These are phyloP conservation scores for Hysterium pulicare DNA, from an alignment of 2,329 filamentous ascomycete species.

Conservation along the genomic window DNA sequence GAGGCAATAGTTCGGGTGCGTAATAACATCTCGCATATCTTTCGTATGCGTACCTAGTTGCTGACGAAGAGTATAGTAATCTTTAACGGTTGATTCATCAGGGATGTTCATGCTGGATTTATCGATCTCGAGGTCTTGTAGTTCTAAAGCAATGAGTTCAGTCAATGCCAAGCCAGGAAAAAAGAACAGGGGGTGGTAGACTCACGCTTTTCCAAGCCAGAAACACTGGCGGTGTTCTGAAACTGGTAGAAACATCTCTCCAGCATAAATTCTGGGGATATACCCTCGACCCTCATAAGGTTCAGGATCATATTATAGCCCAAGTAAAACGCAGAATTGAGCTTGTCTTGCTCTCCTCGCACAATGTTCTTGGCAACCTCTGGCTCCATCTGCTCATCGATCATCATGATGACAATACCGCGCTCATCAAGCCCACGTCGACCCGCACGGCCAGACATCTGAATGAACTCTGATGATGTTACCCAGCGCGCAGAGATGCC, in stretches of 20 bases:
- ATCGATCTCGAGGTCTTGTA: slow-evolving; percentile 74
- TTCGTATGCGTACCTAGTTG: slow-evolving; percentile 79
- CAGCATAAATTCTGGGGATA: slow-evolving; percentile 98
- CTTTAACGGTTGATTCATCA: slow-evolving; percentile 84
- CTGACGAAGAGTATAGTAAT: slow-evolving; percentile 88
- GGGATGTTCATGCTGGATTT: slow-evolving; percentile 71
- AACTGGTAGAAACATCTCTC: slow-evolving; percentile 98
- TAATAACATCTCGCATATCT: slow-evolving; percentile 89
- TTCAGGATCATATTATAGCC: slow-evolving; percentile 99
- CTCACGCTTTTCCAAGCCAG: slow-evolving; percentile 68
- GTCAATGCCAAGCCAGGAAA: background rate
- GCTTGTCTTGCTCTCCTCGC: slow-evolving; percentile 90
- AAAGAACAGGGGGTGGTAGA: slow-evolving; percentile 3
- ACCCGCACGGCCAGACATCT: slow-evolving; percentile 97
- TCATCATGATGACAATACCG: slow-evolving; percentile 99
- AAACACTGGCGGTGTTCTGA: slow-evolving; percentile 88
- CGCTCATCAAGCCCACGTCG: slow-evolving; percentile 95
- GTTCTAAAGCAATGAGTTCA: slow-evolving; percentile 45
- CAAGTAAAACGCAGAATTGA: slow-evolving; percentile 96
- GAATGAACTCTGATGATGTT: slow-evolving; percentile 93
- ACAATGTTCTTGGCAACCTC: slow-evolving; percentile 93
- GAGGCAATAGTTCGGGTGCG: slow-evolving; percentile 81
- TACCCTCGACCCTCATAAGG: slow-evolving; percentile 94
- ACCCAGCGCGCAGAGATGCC: slow-evolving; percentile 76
- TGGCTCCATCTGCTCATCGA: slow-evolving; percentile 93